Percentiles rank a stretch among this genome's conserved stretches.
Evolutionary conservation across 2,329 filamentous ascomycete genomes (phyloP).

Genomic region (Ophiostoma ulmi): DNA sequence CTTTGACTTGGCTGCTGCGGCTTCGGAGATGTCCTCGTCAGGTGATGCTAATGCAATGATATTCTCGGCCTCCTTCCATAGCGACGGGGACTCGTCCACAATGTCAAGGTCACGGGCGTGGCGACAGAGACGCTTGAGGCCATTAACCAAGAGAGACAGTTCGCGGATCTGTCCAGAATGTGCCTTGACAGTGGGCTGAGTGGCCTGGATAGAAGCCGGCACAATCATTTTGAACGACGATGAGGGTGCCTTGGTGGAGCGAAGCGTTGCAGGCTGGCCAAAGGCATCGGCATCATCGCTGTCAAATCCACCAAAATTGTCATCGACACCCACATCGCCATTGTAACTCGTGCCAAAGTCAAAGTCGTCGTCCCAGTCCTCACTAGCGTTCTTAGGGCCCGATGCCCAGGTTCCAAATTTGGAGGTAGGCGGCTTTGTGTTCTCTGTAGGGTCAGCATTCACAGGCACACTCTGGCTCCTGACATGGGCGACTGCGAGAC

Average conservation of each 20-base stretch:
- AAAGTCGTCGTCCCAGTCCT: conserved; percentile 89
- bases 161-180: conserved; percentile 81
- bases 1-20: background rate
- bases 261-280: conserved; percentile 20
- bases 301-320: conserved; percentile 14
- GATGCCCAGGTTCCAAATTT: conserved; percentile 82
- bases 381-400: conserved; percentile 71
- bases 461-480: conserved; percentile 78
- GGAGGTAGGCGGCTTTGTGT: conserved; percentile 48
- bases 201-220: conserved; percentile 72
- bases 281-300: conserved; percentile 16
- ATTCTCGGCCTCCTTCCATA: conserved; percentile 79
- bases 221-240: conserved; percentile 58
- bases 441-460: conserved; percentile 57
- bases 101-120: conserved; percentile 65
- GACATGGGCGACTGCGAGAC: conserved; percentile 64
- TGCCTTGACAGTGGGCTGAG: conserved; percentile 74
- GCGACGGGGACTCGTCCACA: conserved; percentile 52
- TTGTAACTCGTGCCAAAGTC: conserved; percentile 56
- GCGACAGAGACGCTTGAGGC: conserved; percentile 70
- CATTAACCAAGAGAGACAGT: conserved; percentile 74
- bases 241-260: conserved; percentile 35
- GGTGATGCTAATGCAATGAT: conserved; percentile 80
- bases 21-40: conserved; percentile 49
- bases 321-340: conserved; percentile 28